Evolutionary conservation across 371 early-diverging fungal genomes (phyloP).

Genomic region (Dentiscutata heterogama): DNA sequence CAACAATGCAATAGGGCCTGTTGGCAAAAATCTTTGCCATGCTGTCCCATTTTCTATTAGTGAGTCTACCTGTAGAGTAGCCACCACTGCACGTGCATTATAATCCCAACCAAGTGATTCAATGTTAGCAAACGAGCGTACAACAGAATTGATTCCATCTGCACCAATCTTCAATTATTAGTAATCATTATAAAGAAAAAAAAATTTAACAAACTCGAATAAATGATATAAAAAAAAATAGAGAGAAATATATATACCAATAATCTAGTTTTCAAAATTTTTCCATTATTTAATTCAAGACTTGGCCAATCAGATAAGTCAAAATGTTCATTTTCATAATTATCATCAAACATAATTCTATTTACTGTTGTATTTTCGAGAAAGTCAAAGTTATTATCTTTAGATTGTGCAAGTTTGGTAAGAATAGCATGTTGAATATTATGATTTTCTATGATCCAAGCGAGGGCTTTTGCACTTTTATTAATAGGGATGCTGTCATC

Average conservation of each 20-base stretch:
- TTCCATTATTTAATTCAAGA: slow-evolving; percentile 67
- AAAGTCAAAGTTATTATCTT: slow-evolving; percentile 59
- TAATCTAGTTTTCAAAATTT: slow-evolving; percentile 63
- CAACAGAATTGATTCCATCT: slow-evolving; percentile 91
- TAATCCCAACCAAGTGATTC: slow-evolving; percentile 92
- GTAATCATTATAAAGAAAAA: not conserved
- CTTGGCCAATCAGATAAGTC: slow-evolving; percentile 73
- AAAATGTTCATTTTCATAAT: slow-evolving; percentile 28
- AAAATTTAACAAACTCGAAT: not conserved
- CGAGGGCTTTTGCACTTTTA: slow-evolving; percentile 54
- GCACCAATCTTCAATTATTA: slow-evolving; percentile 77
- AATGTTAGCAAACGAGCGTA: slow-evolving; percentile 85
- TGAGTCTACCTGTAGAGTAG: slow-evolving; percentile 71
- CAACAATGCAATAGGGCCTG: slow-evolving; percentile 93
- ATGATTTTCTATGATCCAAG: slow-evolving; percentile 65
- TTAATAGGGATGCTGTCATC: slow-evolving; percentile 31
- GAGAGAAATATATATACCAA: slow-evolving; percentile 56
- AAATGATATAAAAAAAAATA: not conserved
- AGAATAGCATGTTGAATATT: slow-evolving; percentile 61
- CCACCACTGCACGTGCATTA: slow-evolving; percentile 88
- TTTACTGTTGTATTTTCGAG: slow-evolving; percentile 70
- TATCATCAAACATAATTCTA: slow-evolving; percentile 48
- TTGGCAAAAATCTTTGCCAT: slow-evolving; percentile 95
- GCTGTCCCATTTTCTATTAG: slow-evolving; percentile 72
- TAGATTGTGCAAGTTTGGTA: slow-evolving; percentile 55